Conservation (phyloP, 768 basidiomycete species). For the Russula emetica region DNA sequence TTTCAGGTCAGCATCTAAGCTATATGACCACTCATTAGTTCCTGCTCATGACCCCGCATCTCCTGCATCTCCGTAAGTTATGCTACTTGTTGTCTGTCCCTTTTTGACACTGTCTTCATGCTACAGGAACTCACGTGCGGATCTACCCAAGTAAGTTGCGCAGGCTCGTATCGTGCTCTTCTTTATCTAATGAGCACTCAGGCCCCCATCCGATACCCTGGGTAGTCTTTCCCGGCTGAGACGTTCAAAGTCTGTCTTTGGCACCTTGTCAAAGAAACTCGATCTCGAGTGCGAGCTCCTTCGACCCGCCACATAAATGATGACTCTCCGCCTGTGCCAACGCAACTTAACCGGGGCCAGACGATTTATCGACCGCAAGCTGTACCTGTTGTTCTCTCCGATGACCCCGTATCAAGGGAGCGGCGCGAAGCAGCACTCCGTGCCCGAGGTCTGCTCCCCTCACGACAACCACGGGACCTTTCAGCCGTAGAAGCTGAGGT, state of each 20-base stretch:
- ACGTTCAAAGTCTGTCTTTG: conserved; percentile 12
- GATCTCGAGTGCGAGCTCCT: conserved; percentile 6
- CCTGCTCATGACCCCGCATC: neutral
- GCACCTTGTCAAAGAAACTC: conserved; percentile 9
- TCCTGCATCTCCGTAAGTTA: conserved; percentile 6
- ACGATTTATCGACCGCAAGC: neutral
- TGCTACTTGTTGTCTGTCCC: neutral
- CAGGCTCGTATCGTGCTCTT: neutral
- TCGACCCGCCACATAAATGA: neutral
- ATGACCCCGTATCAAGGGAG: conserved; percentile 15
- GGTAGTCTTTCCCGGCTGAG: neutral
- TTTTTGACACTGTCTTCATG: neutral
- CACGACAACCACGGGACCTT: neutral
- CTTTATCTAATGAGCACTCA: neutral
- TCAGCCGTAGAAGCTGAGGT: conserved; percentile 25
- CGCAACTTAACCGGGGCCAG: neutral
- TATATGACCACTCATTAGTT: neutral
- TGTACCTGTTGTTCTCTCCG: conserved; percentile 14
- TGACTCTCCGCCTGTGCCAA: neutral
- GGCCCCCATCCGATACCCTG: neutral
- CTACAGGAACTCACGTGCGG: neutral
- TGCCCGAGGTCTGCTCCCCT: conserved; percentile 23
- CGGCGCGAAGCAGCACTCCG: conserved; percentile 26
- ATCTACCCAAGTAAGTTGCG: conserved; percentile 8
- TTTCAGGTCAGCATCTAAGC: conserved; percentile 2